These are phyloP conservation scores for Phytophthora multivora DNA, from an alignment of 352 stramenopile genomes.

Conservation along the genomic window DNA sequence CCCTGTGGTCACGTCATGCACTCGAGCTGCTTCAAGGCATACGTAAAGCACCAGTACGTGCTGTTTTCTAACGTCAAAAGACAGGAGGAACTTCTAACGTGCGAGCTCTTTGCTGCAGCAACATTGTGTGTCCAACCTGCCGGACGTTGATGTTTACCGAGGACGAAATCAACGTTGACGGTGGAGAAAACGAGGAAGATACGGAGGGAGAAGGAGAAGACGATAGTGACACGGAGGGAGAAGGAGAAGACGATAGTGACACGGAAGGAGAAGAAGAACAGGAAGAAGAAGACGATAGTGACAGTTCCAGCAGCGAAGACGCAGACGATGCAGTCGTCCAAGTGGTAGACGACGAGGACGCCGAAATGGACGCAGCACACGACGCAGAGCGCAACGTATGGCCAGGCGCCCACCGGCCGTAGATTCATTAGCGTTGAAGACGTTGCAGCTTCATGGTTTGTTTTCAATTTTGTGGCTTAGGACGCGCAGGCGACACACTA, in stretches of 20 bases:
- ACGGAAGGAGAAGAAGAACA: neutral
- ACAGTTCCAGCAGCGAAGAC: slow-evolving; percentile 21
- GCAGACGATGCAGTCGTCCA: slow-evolving; percentile 21
- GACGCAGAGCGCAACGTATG: slow-evolving; percentile 34
- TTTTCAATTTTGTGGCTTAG: slow-evolving; percentile 25
- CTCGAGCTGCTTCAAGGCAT: slow-evolving; percentile 63
- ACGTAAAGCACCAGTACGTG: slow-evolving; percentile 63
- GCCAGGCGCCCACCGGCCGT: slow-evolving; percentile 17
- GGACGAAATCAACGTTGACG: slow-evolving; percentile 32
- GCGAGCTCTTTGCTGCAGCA: slow-evolving; percentile 29
- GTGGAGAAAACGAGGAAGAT: slow-evolving; percentile 16
- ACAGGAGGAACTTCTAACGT: slow-evolving; percentile 4
- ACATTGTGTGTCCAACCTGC: slow-evolving; percentile 67
- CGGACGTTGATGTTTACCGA: slow-evolving; percentile 55
- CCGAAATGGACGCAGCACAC: slow-evolving; percentile 25
- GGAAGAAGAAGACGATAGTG: too few relatives aligned
- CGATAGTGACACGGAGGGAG: slow-evolving; percentile 12
- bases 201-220: slow-evolving; percentile 22
- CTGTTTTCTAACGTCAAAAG: neutral
- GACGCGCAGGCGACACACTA: slow-evolving; percentile 1
- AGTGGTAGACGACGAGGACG: slow-evolving; percentile 17
- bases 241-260: slow-evolving; percentile 28
- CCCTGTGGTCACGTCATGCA: slow-evolving; percentile 82
- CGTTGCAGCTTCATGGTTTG: slow-evolving; percentile 5
- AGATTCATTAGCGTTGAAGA: neutral